Base-by-base conservation (phyloP, 306 rosid genomes). In the Castanospermum australe region DNA sequence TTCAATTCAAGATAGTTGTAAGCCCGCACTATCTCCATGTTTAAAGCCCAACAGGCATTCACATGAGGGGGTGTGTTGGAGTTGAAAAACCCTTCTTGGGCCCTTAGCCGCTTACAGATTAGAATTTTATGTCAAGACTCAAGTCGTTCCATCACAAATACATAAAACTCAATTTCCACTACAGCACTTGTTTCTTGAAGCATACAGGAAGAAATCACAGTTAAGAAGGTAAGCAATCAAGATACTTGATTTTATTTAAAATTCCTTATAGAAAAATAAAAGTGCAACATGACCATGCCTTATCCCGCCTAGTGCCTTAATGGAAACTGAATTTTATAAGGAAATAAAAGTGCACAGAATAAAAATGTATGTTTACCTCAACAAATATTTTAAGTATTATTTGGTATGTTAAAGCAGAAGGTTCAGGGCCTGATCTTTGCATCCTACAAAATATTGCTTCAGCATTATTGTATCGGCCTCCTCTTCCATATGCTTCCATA, bases 401-500 rank as follows among this genome's bases (percentile, higher is more conserved):
- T 81, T 95, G 98, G 84, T 93, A 95, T 0, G 99, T 91, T 44
- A 92, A 9, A 35, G 98, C 94, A 68, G 98, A 93, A 42, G 97
- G 99, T 89, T 91, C 94, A 60, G 99, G 99, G 71, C 98, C 97
- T 28, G 86, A 88, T 81, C 80, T 81, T 82, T 82, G 91, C 99
- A 95, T 93, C 85, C 97, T 87, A 60, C 96, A 91, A 83, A 95
- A 95, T 81, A 95, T 90, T 33, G 98, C 96, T 88, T 95, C 98
- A 7, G 99, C 98, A 59, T 91, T 91, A 62, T 84, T 91, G 80
- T 83, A 91, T 71, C 81, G 84, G 21, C 96, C 84, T 56, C 97
- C 96, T 85, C 61, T 93, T 73, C 98, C 98, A 85, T 95, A 95
- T 45, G 99, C 98, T 90, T 93, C 98, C 98, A 95, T 84, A n/a